Evolutionary conservation across 371 early-diverging fungal species (phyloP).

Genomic region (Lichtheimia corymbifera): DNA sequence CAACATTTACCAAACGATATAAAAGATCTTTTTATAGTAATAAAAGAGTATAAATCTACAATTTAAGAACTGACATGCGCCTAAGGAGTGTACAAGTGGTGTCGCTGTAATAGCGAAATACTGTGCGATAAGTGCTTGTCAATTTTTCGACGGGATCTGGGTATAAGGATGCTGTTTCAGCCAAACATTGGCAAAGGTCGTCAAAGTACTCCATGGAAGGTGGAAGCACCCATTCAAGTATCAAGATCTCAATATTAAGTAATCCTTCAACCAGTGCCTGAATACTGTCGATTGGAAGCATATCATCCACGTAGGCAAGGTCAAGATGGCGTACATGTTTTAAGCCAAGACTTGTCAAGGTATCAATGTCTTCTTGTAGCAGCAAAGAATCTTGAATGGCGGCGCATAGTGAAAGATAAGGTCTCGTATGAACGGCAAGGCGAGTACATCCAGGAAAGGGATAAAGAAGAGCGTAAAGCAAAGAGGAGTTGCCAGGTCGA

Average conservation of each 20-base stretch:
- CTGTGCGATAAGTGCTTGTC: constrained; percentile 1
- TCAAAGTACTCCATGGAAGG: constrained; percentile 12
- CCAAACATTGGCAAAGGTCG: constrained; percentile 3
- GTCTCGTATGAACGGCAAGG: constrained; percentile 18
- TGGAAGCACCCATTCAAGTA: constrained; percentile 26
- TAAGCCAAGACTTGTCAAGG: constrained; percentile 12
- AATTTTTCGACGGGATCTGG: neutral
- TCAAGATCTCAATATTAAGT: constrained; percentile 12
- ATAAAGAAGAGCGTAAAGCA: constrained; percentile 14
- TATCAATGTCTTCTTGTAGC: constrained; percentile 19
- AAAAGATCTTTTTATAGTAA: too few relatives aligned
- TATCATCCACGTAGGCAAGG: constrained; percentile 22
- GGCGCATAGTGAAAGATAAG: constrained; percentile 26
- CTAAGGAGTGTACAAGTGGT: too few relatives aligned
- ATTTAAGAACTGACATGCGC: too few relatives aligned
- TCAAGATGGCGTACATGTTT: constrained; percentile 10
- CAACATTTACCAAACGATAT: too few relatives aligned
- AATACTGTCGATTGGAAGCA: constrained; percentile 10
- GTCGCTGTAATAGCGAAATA: neutral
- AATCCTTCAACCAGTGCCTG: constrained; percentile 11
- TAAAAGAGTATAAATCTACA: too few relatives aligned
- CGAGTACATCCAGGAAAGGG: constrained; percentile 20
- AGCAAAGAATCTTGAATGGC: constrained; percentile 30
- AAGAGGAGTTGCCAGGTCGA: constrained; percentile 14
- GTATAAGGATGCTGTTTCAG: constrained; percentile 1